These are phyloP conservation scores for Leccinum pseudoinsigne DNA, from an alignment of 1,284 basidiomycete genomes.

Conservation along the genomic window DNA sequence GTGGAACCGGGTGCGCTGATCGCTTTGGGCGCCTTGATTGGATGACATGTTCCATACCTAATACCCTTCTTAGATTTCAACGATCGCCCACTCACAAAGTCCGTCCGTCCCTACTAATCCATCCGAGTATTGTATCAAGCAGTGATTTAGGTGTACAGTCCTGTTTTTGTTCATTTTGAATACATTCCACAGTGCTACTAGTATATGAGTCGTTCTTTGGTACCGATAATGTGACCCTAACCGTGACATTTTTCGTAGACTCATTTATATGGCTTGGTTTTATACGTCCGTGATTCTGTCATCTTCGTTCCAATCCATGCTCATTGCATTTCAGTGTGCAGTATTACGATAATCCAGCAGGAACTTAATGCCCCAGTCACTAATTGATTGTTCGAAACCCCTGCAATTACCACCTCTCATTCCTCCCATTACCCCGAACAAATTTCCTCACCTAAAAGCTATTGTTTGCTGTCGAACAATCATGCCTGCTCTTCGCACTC, in stretches of 20 bases:
- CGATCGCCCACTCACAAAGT: conserved; percentile 35
- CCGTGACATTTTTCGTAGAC: conserved; percentile 5
- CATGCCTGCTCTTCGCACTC: too few species aligned
- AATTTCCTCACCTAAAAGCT: too few species aligned
- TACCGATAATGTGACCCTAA: neutral
- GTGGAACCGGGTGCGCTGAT: too few species aligned
- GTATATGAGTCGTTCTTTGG: conserved; percentile 18
- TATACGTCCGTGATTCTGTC: conserved; percentile 10
- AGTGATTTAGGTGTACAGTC: conserved; percentile 37
- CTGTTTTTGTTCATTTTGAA: conserved; percentile 43
- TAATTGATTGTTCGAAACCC: too few species aligned
- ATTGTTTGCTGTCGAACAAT: too few species aligned
- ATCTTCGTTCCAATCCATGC: neutral
- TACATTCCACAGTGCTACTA: conserved; percentile 40
- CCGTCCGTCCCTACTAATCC: neutral
- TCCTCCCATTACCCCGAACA: too few species aligned
- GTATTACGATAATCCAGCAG: conserved; percentile 15
- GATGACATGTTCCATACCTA: neutral
- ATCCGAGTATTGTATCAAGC: neutral
- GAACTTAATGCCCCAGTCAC: too few species aligned
- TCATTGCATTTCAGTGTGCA: conserved; percentile 12
- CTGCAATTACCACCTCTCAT: too few species aligned
- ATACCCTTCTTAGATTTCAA: conserved; percentile 39
- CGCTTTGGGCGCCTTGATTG: conserved; percentile 32
- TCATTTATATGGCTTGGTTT: conserved; percentile 22